Base-by-base conservation (phyloP, 2,329 filamentous ascomycete species). In the Aspergillus flavus region DNA sequence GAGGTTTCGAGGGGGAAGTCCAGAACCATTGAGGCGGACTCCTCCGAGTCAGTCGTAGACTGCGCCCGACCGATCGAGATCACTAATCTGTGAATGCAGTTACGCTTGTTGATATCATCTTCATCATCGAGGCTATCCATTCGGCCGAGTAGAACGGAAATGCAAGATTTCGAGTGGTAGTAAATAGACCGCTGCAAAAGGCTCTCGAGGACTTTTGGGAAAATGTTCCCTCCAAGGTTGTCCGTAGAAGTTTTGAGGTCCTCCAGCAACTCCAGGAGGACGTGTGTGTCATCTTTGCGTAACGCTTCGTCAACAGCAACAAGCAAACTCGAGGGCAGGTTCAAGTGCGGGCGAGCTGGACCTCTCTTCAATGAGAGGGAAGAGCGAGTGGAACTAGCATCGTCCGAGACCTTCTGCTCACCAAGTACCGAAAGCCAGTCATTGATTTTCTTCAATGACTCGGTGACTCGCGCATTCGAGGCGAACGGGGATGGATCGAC, bases 51-150 rank as follows among this genome's bases (percentile, higher is more conserved):
- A 41, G 83, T 82, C 10, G 84, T 84, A 16, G 85, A 83, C 69
- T 88, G 86, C 14, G 90, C 88, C 56, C 94, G 89, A 21, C 94
- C 94, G 70, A 97, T 96, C 23, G 94, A 90, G 64, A 98, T 96
- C 48, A 99, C 91, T 2, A 98, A 83, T 10, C 95, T 89, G 76
- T 99, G 95, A 56, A 99, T 87, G 75, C 93, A 95, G 75, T 97
- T 99, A 14, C 95, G 90, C 71, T 91, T 89, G 78, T 98, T 97
- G 74, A 99, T 93, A 73, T 98, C 95, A 69, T 96, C 92, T 2
- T 91, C 87, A 73, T 97, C 94, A 57, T 96, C 89, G 2, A 98
- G 84, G 1, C 86, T 89, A 52, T 88, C 85, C 58, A 95, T 84
- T 48, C 88, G 85, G 12, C 82, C 80, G 2, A 99, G 78, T 1